phyloP scores from a whole-genome alignment of 352 stramenopile genomes.

The Pythium insidiosum region DNA sequence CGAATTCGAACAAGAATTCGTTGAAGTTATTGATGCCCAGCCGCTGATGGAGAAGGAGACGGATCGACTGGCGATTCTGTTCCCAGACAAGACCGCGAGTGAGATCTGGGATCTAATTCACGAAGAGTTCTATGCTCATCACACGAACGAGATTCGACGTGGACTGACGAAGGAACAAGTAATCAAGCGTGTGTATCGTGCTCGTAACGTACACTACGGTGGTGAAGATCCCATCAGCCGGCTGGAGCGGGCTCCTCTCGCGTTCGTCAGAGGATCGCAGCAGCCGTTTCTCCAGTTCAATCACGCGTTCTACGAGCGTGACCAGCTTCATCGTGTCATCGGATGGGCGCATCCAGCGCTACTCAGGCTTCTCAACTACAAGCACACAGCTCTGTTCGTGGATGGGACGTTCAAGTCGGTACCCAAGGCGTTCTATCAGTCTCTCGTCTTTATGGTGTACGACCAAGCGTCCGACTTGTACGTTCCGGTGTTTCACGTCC shows the following conservation, averaged over 20 bases:
- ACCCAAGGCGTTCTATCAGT: slow-evolving; percentile 2
- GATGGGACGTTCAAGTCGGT: slow-evolving; percentile 12
- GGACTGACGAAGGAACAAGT: background rate
- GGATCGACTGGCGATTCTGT: background rate
- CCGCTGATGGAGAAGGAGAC: background rate
- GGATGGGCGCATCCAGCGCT: slow-evolving; percentile 14
- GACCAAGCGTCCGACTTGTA: slow-evolving; percentile 1
- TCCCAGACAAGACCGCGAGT: background rate
- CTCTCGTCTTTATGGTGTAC: slow-evolving; percentile 3
- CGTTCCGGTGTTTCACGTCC: slow-evolving; percentile 6
- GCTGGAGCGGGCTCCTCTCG: background rate
- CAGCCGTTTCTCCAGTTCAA: background rate
- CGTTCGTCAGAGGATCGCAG: background rate
- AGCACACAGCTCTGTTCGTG: slow-evolving; percentile 11
- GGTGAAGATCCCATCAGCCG: background rate
- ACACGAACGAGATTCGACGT: background rate
- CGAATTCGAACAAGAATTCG: background rate
- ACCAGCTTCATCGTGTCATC: slow-evolving; percentile 10
- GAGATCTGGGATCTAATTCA: background rate
- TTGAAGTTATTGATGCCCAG: background rate
- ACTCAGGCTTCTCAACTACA: slow-evolving; percentile 7
- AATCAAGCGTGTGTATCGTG: background rate
- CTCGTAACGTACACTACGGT: background rate
- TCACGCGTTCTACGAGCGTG: background rate
- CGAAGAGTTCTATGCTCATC: background rate